Percentiles rank a stretch among this genome's conserved stretches.
Evolutionary conservation across 1,139 yeast species (phyloP).

Genomic region (Hyphopichia pseudoburtonii): DNA sequence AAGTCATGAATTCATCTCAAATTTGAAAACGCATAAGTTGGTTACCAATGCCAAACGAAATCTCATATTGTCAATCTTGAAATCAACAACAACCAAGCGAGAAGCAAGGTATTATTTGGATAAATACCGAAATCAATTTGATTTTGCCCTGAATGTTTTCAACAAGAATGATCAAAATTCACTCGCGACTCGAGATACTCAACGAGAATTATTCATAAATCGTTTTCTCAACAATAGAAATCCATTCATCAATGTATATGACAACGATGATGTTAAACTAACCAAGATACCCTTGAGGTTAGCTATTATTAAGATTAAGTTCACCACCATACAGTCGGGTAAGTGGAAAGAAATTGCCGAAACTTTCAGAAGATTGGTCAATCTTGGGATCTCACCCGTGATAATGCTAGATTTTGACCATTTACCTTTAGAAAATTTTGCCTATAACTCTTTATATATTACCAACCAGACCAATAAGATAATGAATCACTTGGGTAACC

Average conservation of each 20-base stretch:
- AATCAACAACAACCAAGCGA: conserved; percentile 74
- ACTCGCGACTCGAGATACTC: conserved; percentile 24
- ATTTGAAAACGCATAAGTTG: conserved; percentile 32
- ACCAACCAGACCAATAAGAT: conserved; percentile 34
- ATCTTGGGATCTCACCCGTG: conserved; percentile 47
- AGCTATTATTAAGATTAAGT: conserved; percentile 51
- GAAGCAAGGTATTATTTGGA: conserved; percentile 67
- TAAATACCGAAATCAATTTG: conserved; percentile 53
- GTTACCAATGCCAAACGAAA: conserved; percentile 46
- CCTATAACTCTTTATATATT: conserved; percentile 32
- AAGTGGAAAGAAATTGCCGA: conserved; percentile 47
- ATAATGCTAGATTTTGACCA: conserved; percentile 38
- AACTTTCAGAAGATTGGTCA: conserved; percentile 48
- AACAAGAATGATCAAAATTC: conserved; percentile 7
- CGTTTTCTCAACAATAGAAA: conserved; percentile 38
- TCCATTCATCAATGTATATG: conserved; percentile 35
- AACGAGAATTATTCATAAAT: conserved; percentile 39
- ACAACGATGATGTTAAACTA: conserved; percentile 30
- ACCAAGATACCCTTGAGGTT: conserved; percentile 47
- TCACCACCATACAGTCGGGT: conserved; percentile 28
- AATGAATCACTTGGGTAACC: conserved; percentile 23
- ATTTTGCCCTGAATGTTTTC: conserved; percentile 20
- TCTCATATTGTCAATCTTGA: conserved; percentile 64
- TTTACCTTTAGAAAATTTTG: conserved; percentile 26
- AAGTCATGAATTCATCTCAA: conserved; percentile 39